Evolutionary conservation across 345 rosid genomes (phyloP).

Genomic region (Hibiscus tridactylites): DNA sequence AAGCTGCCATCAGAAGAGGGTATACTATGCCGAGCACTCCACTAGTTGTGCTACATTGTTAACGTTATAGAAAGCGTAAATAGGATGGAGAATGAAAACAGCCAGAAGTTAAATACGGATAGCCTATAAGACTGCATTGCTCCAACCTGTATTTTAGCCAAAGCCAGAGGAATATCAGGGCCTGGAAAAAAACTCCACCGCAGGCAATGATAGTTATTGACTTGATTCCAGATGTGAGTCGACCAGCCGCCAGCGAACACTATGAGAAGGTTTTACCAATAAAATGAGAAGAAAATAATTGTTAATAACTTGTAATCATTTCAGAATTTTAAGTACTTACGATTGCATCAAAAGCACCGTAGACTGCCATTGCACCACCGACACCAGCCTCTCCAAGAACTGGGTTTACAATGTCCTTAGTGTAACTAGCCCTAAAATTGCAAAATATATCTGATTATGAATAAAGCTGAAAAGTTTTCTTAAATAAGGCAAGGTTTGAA

Average conservation of each 20-base stretch:
- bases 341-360: slow-evolving; percentile 80
- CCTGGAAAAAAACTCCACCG: slow-evolving; percentile 60
- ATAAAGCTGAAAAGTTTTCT: background rate
- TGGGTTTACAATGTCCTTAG: slow-evolving; percentile 76
- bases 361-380: slow-evolving; percentile 86
- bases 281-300: background rate
- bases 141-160: slow-evolving; percentile 61
- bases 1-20: slow-evolving; percentile 75
- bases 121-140: background rate
- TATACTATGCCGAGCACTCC: slow-evolving; percentile 52
- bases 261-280: slow-evolving; percentile 22
- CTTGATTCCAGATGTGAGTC: slow-evolving; percentile 36
- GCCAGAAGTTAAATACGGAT: background rate
- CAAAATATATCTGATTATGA: background rate
- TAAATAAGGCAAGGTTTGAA: background rate
- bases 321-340: slow-evolving; percentile 39
- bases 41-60: slow-evolving; percentile 37
- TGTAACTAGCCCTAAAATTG: slow-evolving; percentile 71
- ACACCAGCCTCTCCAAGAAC: slow-evolving; percentile 77
- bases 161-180: slow-evolving; percentile 64
- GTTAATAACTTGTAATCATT: background rate
- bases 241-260: slow-evolving; percentile 80
- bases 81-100: background rate
- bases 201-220: slow-evolving; percentile 34
- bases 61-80: slow-evolving; percentile 2